Evolutionary conservation across 164 flowering plant species (phyloP), one percentile per base, ranked within the genome.

Genomic region (Malania oleifera): DNA sequence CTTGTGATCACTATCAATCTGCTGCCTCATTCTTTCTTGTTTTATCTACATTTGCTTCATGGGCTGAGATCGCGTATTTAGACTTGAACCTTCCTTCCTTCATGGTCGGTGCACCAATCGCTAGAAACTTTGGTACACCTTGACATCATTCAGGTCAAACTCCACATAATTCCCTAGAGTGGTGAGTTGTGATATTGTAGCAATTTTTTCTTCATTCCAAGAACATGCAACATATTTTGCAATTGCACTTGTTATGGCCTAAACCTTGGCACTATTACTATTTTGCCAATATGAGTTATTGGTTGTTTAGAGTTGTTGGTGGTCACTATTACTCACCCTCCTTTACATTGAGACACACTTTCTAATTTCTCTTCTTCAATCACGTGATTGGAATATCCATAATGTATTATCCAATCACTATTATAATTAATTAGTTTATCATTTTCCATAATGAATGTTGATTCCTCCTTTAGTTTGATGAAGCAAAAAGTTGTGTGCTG

Each of bases 31-130:
- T 64, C 34, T 25, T 60, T 14, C 53, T 13, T 5, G 54, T 56
- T 20, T 61, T 64, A 20, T 56, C 57, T 9, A 61, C 62, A 46
- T 61, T 57, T 2, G 54, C 49, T 0, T 17, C 17, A 14, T 56
- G 43, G 13, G 49, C 48, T 38, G 63, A 67, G 66, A 72, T 49
- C 19, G 63, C 55, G 22, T 64, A 68, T 39, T 68, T 7, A 52
- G 11, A 18, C 46, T 23, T 11, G 43, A 25, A 3, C 60, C 69
- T 34, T 56, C 22, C n/a, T 45, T 43, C 6, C 13, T 58, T 49
- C 59, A 65, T 58, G 13, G 52, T 34, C 24, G 63, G 63, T n/a
- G 38, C 23, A 7, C 37, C 5, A 23, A 11, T 3, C 41, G 2
- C 20, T 65, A 41, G 3, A 57, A 6, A 3, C 29, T 31, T 2